phyloP scores from a whole-genome alignment of 352 stramenopile genomes.

The Phytophthora constricta region DNA sequence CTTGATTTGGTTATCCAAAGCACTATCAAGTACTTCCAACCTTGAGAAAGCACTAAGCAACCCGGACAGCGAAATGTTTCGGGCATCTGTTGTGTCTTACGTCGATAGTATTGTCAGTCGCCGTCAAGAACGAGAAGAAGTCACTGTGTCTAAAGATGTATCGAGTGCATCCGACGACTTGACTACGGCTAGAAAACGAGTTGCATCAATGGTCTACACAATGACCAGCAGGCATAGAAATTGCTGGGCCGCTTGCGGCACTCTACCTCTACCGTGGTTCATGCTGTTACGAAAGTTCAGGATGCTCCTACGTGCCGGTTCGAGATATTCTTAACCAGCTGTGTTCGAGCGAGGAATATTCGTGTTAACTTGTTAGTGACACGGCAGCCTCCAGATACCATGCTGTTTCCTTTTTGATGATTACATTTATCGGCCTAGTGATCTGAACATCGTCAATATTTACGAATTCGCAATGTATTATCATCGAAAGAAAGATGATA shows the following conservation, averaged over 20 bases:
- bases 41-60: background rate
- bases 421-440: background rate
- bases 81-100: background rate
- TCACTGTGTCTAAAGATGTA: background rate
- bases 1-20: conserved; percentile 3
- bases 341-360: background rate
- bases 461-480: conserved; percentile 7
- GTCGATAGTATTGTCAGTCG: background rate
- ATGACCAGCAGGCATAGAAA: conserved; percentile 12
- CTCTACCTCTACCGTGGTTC: conserved; percentile 3
- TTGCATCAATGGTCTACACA: background rate
- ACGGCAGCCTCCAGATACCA: background rate
- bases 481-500: background rate
- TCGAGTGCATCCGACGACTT: background rate
- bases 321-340: conserved; percentile 4
- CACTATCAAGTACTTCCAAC: background rate
- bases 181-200: background rate
- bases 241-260: conserved; percentile 4
- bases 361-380: background rate
- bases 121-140: conserved; percentile 4
- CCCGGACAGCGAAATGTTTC: background rate
- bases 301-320: background rate
- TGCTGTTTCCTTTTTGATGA: conserved; percentile 8
- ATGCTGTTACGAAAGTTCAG: conserved; percentile 13
- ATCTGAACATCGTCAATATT: background rate